A percentile compares a stretch with the other conserved stretches of the same genome.
These are phyloP conservation scores for Sergeia podlipaevii DNA, from an alignment of 208 protist species.

Conservation along the genomic window DNA sequence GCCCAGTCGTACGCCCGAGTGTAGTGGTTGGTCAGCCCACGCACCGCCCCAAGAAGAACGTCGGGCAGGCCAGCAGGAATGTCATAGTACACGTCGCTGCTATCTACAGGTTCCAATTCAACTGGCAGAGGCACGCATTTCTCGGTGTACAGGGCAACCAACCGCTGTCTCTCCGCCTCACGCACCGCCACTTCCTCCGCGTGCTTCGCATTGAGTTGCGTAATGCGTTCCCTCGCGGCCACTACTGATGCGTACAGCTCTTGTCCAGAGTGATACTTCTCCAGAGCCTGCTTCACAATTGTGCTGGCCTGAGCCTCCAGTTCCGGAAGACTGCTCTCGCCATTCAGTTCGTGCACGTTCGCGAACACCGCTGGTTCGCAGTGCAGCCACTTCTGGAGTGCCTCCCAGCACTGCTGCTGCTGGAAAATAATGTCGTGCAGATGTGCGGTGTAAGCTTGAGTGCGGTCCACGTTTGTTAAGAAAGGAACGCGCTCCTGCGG, in stretches of 20 bases:
- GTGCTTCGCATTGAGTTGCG: conserved; percentile 28
- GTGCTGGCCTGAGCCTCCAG: conserved; percentile 26
- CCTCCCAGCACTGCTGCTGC: conserved; percentile 52
- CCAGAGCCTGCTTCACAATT: conserved; percentile 22
- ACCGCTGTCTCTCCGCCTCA: conserved; percentile 64
- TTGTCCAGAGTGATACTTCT: conserved; percentile 26
- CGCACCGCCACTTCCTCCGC: conserved; percentile 34
- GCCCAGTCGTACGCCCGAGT: conserved; percentile 32
- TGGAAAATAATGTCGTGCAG: conserved; percentile 64
- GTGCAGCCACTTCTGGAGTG: conserved; percentile 45
- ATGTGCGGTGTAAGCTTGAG: conserved; percentile 47
- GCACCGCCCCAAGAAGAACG: conserved; percentile 38
- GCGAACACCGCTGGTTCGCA: conserved; percentile 11
- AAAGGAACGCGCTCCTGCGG: conserved; percentile 61
- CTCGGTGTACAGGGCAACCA: conserved; percentile 64
- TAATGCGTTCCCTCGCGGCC: conserved; percentile 31
- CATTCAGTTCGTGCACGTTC: conserved; percentile 60
- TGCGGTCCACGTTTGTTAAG: conserved; percentile 64
- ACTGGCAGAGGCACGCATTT: conserved; percentile 58
- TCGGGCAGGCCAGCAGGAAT: conserved; percentile 31
- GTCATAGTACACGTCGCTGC: conserved; percentile 11
- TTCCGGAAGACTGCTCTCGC: conserved; percentile 28
- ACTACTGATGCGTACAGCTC: conserved; percentile 29
- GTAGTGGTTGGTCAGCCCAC: conserved; percentile 38
- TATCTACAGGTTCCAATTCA: conserved; percentile 26